Evolutionary conservation across 192 early-diverging fungal genomes (phyloP), one percentile per base, ranked within the genome.

Genomic region (Oehlia diaphana): DNA sequence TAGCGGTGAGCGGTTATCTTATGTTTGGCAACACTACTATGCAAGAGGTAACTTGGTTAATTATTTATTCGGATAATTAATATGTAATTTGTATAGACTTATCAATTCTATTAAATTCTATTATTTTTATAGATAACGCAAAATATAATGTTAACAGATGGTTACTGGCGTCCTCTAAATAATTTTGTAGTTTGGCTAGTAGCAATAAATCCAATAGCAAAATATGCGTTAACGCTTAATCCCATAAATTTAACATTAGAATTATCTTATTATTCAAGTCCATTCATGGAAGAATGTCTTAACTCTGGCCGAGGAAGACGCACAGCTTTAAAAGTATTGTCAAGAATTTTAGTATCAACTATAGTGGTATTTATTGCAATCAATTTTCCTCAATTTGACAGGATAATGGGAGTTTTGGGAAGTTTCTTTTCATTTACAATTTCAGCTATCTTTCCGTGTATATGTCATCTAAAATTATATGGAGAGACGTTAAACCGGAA

Each of bases 141-240:
- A 85, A 93, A 92, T 78, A 82, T 94, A 16, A 86, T 92, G n/a
- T 31, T 37, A 26, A 86, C 91, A 33, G 84, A 89, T 6, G 84
- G 83, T 4, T 93, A 87, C 77, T 85, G 86, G 37, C 75, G 78
- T 35, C 28, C 81, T 49, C 78, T 92, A 16, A 93, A 88, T 39
- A 63, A 82, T 33, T 49, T 90, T 6, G 93, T 91, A 23, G 66
- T 94, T 66, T 88, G 83, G 66, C 80, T 94, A 7, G 86, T 93
- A 42, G 91, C 90, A 7, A 76, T 93, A 33, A 94, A 92, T 39
- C 92, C 93, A 9, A 67, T 92, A 68, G 91, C 93, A 31, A 94
- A 94, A 77, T 94, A 92, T 77, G 90, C 90, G 16, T 79, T 94
- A 21, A 88, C 84, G 63, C 64, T 92, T 67, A 91, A 87, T 12